Evolutionary conservation across 2,329 filamentous ascomycete species (phyloP), one percentile per base, ranked within the genome.

Genomic region (Fusarium buharicum): DNA sequence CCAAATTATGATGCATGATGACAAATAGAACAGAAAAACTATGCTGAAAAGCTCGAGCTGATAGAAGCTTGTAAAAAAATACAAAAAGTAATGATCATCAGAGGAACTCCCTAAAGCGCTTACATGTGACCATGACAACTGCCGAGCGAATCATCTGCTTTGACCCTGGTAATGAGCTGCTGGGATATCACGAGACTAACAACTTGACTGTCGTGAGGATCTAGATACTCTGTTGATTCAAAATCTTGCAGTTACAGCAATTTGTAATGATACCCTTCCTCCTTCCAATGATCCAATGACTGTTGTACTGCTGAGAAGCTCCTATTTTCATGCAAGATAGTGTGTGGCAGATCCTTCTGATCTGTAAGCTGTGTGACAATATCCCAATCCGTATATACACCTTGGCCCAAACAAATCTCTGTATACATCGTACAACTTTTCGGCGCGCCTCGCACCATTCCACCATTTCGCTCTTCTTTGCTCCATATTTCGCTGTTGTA

Each of bases 351-450:
- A 47, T 64, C 38, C 27, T 17, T 18, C 20, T 20, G 18, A 34
- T 44, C 10, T 41, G 22, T 34, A 28, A 43, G 31, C 40, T 50
- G 38, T 28, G 50, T 18, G 22, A 46, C 50, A 40, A 63, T 58
- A 34, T 60, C 58, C 53, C 55, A 60, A 46, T 47, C 52, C 60
- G 54, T 53, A 68, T 58, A 61, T 70, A 51, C 65, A 67, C 60
- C 53, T 24, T 59, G 40, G 51, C 38, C 56, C 60, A 70, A 70
- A 58, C 39, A 59, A 45, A 59, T 53, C 51, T 31, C 36, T 52
- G 47, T 48, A 41, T 58, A 49, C 55, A 60, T 67, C 56, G 60
- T 70, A 67, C 63, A 67, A 58, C 48, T 33, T n/a, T 41, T 50
- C 44, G 14, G 41, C 17, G 50, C 50, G 28, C 62, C 33, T 44